Conservation (phyloP, 768 basidiomycete species). For the Postia placenta region DNA sequence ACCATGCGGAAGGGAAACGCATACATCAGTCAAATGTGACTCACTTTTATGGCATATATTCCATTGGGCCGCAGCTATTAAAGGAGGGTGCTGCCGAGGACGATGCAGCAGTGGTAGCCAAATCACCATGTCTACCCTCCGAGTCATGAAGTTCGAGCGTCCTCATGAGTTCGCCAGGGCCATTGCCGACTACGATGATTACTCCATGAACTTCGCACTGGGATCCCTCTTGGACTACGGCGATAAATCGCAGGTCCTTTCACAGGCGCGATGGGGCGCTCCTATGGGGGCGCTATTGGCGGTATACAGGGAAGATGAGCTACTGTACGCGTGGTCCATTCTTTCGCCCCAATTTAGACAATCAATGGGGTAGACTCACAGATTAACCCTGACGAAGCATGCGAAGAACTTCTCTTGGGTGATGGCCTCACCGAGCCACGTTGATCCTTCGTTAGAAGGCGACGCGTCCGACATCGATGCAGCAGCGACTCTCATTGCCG, state of each 20-base stretch:
- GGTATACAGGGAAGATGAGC: not conserved
- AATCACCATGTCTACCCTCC: not conserved
- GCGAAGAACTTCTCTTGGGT: conserved; percentile 2
- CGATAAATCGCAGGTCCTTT: not conserved
- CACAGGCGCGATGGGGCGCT: not conserved
- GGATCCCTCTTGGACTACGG: conserved; percentile 2
- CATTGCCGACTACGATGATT: not conserved
- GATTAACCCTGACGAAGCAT: not conserved
- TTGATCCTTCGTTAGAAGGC: not conserved
- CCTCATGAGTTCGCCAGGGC: not conserved
- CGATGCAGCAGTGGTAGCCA: too few relatives aligned
- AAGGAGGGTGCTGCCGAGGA: too few relatives aligned
- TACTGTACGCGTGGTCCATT: not conserved
- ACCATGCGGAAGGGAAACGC: too few relatives aligned
- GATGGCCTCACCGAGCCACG: not conserved
- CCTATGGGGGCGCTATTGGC: not conserved
- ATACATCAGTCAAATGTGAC: too few relatives aligned
- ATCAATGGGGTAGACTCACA: too few relatives aligned
- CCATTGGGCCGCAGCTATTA: too few relatives aligned
- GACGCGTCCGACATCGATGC: not conserved
- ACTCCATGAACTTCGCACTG: conserved; percentile 1
- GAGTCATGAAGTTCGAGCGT: not conserved
- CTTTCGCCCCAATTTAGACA: too few relatives aligned
- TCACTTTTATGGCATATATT: too few relatives aligned
- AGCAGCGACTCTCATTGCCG: not conserved